Percentiles rank a stretch among this genome's conserved stretches.
Evolutionary conservation across 2,329 filamentous ascomycete species (phyloP).

Genomic region (Cladophialophora bantiana): DNA sequence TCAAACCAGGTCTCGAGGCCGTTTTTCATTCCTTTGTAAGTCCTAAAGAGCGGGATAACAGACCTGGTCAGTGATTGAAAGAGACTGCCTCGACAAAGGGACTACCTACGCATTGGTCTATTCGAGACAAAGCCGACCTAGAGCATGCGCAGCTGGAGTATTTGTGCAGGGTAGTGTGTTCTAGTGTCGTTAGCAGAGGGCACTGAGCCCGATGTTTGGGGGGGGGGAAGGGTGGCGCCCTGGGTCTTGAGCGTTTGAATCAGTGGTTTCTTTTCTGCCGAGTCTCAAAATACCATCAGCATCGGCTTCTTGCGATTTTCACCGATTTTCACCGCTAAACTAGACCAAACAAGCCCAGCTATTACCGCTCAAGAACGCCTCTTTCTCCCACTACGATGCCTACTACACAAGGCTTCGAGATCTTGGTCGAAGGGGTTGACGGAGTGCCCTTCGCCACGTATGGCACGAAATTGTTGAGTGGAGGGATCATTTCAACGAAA

Average conservation of each 20-base stretch:
- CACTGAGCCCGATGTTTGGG: not conserved
- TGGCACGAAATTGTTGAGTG: slow-evolving; percentile 9
- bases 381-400: slow-evolving; percentile 8
- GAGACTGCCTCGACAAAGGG: not conserved
- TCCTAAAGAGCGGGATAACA: not conserved
- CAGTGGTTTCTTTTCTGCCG: not conserved
- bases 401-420: slow-evolving; percentile 24
- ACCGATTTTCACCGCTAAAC: not conserved
- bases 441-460: slow-evolving; percentile 29
- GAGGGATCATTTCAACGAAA: slow-evolving; percentile 6
- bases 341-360: no score
- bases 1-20: not conserved
- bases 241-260: not conserved
- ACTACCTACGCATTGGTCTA: not conserved
- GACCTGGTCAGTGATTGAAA: not conserved
- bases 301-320: not conserved
- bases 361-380: not conserved
- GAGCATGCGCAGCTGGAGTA: not conserved
- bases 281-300: not conserved
- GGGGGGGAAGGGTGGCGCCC: no score
- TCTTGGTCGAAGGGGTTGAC: slow-evolving; percentile 16
- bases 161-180: not conserved
- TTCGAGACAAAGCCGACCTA: not conserved
- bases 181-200: not conserved
- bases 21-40: not conserved